Evolutionary conservation across 805 yeast species (phyloP), one percentile per base, ranked within the genome.

Genomic region (Schwanniomyces occidentalis): DNA sequence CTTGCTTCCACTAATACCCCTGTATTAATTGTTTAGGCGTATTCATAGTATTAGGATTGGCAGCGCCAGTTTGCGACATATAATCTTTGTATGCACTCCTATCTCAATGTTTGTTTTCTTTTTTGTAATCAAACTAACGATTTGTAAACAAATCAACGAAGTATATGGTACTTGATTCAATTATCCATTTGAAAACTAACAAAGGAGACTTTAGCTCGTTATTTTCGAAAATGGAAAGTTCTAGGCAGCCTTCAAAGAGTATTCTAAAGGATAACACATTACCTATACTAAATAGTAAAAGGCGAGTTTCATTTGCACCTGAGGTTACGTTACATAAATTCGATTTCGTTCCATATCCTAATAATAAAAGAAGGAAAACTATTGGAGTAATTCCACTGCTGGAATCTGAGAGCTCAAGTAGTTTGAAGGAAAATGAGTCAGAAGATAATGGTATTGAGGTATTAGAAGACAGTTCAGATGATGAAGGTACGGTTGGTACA

Each of bases 271-370:
- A 54, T 24, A 46, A 47, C 20, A 49, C 59, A 2, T 34, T 51
- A 14, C 59, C 59, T 2, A 27, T 54, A 13, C 31, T 38, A 16
- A 41, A 37, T 29, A 45, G 38, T 17, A 49, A 60, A 23, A 59
- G 91, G 38, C 59, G 91, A 16, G 91, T 85, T 4, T 80, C 88
- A 4, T 85, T 85, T 65, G 90, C 90, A 1, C 85, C 85, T 1
- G 85, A 80, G 45, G 86, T 80, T 0, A 80, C 84, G 3, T 64
- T 81, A 25, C 85, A 80, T 48, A 75, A 78, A 48, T 69, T 72
- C 45, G 79, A 61, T 40, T 54, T 56, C 40, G 58, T 61, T 28
- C 63, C 59, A 6, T 40, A 39, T 26, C 24, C 31, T 9, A 24
- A 30, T 13, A 38, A 32, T 22, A 39, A 45, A 41, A 36, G 65